Evolutionary conservation across 768 basidiomycete species (phyloP), one percentile per base, ranked within the genome.

Genomic region (Suillus occidentalis): DNA sequence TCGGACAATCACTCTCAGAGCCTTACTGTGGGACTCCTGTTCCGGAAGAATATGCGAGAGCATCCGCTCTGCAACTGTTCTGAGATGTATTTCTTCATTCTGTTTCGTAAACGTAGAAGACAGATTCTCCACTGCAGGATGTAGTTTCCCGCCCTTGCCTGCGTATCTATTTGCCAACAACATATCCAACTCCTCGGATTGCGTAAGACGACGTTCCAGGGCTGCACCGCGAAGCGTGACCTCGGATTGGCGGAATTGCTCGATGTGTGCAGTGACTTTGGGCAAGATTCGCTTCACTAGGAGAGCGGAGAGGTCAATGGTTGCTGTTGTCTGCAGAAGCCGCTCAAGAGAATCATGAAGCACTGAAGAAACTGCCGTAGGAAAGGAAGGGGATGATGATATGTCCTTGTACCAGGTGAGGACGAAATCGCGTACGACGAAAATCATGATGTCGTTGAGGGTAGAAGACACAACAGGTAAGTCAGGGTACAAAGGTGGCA

Each of bases 211-310:
- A 36, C 93, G 87, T 73, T 94, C 91, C 61, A 95, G 78, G 4
- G 87, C 90, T 6, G 91, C 91, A 49, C 94, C 93, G 22, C 94
- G 89, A 39, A 95, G 80, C 1, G 91, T 89, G 55, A 92, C 81
- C 76, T 98, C 96, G 34, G 96, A 95, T 70, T 94, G 88, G 31
- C 92, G 89, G 73, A 93, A 98, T 67, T 89, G 91, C 65, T 97
- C 93, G 42, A 98, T 84, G 73, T 98, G 97, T 2, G 87, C 81
- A 0, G 94, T 97, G 57, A 99, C 80, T 71, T 89, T 90, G n/a
- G 97, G 97, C 22, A 98, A 75, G 36, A 98, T 88, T 6, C 88
- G 89, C 64, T 89, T 90, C 25, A 97, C 94, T 14, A 95, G 69
- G 10, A 97, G 81, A 5, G 87, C 84, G 0, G 95, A 81, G 22